A percentile compares a stretch with the other conserved stretches of the same genome.
These are phyloP conservation scores for Xylaria cubensis DNA, from an alignment of 495 filamentous ascomycete species.

Conservation along the genomic window DNA sequence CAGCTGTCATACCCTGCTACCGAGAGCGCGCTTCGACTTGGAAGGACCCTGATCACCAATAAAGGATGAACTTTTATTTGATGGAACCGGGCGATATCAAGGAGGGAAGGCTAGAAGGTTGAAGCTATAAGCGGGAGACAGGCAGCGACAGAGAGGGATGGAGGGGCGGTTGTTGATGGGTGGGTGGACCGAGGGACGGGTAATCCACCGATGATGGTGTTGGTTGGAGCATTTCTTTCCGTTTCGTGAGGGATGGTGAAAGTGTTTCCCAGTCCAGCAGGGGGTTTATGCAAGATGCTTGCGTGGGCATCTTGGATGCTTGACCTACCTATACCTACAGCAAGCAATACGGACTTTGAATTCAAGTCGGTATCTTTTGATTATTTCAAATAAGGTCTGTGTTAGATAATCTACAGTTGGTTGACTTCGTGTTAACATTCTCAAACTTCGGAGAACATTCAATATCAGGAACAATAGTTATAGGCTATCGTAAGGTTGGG, in stretches of 20 bases:
- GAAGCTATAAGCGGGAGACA: slow-evolving; percentile 13
- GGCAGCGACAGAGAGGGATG: slow-evolving; percentile 33
- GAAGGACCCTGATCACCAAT: slow-evolving; percentile 5
- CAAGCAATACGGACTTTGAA: not conserved
- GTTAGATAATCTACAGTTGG: not conserved
- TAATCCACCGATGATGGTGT: slow-evolving; percentile 2
- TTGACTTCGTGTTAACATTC: not conserved
- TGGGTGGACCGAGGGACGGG: slow-evolving; percentile 41
- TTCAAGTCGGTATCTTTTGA: not conserved
- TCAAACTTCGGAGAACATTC: not conserved
- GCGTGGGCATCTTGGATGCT: slow-evolving; percentile 17
- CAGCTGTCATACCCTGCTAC: slow-evolving; percentile 7
- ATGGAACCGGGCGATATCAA: slow-evolving; percentile 15
- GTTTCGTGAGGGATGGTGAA: not conserved
- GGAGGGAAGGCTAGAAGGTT: slow-evolving; percentile 14
- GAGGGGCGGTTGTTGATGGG: slow-evolving; percentile 13
- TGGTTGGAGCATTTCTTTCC: slow-evolving; percentile 16
- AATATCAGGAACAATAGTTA: not conserved
- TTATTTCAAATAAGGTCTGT: not conserved
- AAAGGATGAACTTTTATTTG: not conserved
- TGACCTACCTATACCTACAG: not conserved
- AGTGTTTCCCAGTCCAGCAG: slow-evolving; percentile 2
- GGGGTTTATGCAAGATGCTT: slow-evolving; percentile 18
- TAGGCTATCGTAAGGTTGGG: not conserved
- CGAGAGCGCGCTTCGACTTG: slow-evolving; percentile 6